phyloP scores from a whole-genome alignment of 2,329 filamentous ascomycete genomes.

The Thielaviopsis populi region DNA sequence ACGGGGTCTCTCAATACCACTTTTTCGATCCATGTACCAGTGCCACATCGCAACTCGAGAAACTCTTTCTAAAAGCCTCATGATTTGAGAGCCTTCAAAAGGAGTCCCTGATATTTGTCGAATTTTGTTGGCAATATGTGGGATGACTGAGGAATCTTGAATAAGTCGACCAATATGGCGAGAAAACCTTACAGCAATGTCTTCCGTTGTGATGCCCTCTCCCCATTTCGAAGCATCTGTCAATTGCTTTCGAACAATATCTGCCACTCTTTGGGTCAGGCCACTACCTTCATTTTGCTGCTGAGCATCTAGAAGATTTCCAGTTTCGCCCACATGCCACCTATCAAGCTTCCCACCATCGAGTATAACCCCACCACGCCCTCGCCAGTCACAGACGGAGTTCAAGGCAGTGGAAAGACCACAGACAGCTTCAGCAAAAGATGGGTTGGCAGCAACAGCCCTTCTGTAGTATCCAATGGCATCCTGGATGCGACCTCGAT shows the following conservation, averaged over 20 bases:
- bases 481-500: slow-evolving; percentile 81
- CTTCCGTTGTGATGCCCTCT: slow-evolving; percentile 47
- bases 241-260: slow-evolving; percentile 80
- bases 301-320: slow-evolving; percentile 64
- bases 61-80: slow-evolving; percentile 72
- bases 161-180: slow-evolving; percentile 32
- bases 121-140: slow-evolving; percentile 30
- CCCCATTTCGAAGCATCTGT: slow-evolving; percentile 80
- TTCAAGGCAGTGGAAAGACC: slow-evolving; percentile 89
- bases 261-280: slow-evolving; percentile 78
- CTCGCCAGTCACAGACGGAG: slow-evolving; percentile 89
- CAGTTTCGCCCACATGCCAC: slow-evolving; percentile 81
- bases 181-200: slow-evolving; percentile 35
- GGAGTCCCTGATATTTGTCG: slow-evolving; percentile 53
- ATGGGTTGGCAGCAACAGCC: slow-evolving; percentile 79
- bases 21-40: slow-evolving; percentile 72
- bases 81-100: slow-evolving; percentile 78
- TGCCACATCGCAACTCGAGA: slow-evolving; percentile 64
- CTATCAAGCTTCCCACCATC: slow-evolving; percentile 60
- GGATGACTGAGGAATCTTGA: slow-evolving; percentile 23
- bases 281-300: slow-evolving; percentile 49
- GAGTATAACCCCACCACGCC: slow-evolving; percentile 72
- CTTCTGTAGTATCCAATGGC: slow-evolving; percentile 85
- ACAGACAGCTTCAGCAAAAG: slow-evolving; percentile 94
- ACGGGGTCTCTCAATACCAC: slow-evolving; percentile 42